Evolutionary conservation across 257 asterid species (phyloP), one percentile per base, ranked within the genome.

Genomic region (Salvia hispanica): DNA sequence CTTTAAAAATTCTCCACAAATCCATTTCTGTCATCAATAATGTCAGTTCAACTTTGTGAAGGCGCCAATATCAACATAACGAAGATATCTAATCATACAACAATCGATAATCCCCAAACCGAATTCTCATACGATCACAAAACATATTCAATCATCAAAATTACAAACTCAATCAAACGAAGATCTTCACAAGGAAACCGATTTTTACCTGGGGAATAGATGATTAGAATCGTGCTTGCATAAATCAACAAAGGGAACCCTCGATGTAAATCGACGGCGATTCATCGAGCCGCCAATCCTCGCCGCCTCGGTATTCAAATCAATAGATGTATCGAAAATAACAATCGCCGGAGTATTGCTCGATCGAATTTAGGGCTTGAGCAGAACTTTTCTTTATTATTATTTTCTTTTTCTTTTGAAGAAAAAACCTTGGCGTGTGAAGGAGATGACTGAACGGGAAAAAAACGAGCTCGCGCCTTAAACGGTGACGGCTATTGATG

Each of bases 171-270:
- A n/a, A 70, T 44, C 37, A 15, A 62, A 57, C 16, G 21, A 34
- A 62, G 64, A 55, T 10, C 13, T 10, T 39, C 56, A 4, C 31
- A 37, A 13, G 5, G 33, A 6, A 53, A 9, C 4, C 3, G 43
- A 18, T 36, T 74, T 34, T 57, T 72, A 89, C 96, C 92, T 73
- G 86, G 69, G 78, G 78, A 65, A 68, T 66, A 84, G 77, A 67
- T 60, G 77, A 85, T 75, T 65, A 80, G 63, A 74, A 81, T 61
- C 59, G 80, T 25, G 81, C 69, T 72, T 7, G 79, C 62, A 25
- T 69, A 63, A 65, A 76, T 51, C 33, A 67, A 53, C 7, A 70
- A 28, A 18, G 8, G 76, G 76, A 67, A 77, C 71, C 78, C 61
- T 75, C 21, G 75, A 48, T 3, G 55, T 44, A 15, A 63, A 69